A percentile compares a stretch with the other conserved stretches of the same genome.
These are phyloP conservation scores for Colletotrichum cuscutae DNA, from an alignment of 2,329 filamentous ascomycete species.

Conservation along the genomic window DNA sequence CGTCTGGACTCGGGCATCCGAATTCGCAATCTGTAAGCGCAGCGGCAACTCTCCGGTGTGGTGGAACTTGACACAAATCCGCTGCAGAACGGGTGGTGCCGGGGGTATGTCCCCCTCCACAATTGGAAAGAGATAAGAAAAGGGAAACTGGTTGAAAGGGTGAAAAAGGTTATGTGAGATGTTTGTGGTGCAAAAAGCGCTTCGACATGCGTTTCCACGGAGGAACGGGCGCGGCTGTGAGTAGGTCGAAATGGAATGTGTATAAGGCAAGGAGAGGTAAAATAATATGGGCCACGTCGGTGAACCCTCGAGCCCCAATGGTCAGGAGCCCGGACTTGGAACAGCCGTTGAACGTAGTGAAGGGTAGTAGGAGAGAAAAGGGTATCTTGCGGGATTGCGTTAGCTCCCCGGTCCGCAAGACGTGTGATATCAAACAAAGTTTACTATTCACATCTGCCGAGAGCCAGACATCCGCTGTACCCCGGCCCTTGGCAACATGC, in stretches of 20 bases:
- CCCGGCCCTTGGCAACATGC: not conserved
- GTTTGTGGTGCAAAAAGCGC: conserved; percentile 28
- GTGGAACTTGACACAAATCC: not conserved
- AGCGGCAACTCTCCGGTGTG: not conserved
- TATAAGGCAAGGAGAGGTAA: not conserved
- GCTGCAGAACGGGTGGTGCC: not conserved
- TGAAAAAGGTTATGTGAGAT: not conserved
- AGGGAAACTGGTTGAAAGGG: not conserved
- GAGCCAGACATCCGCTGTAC: not conserved
- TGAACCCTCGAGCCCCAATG: not conserved
- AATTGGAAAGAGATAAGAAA: not conserved
- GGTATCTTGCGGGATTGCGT: not conserved
- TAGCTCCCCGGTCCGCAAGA: not conserved
- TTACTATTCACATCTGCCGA: conserved; percentile 20
- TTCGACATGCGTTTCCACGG: conserved; percentile 28
- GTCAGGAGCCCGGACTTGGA: not conserved
- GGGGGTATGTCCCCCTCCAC: conserved; percentile 3
- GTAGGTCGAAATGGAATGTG: conserved; percentile 14
- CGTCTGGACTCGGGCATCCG: not conserved
- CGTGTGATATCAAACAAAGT: conserved; percentile 23
- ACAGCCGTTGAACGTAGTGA: not conserved
- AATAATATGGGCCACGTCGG: not conserved
- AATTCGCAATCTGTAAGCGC: not conserved
- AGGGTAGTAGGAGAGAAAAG: not conserved
- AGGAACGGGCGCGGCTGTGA: conserved; percentile 7